Conservation (phyloP, 352 stramenopile genomes). For the Phytophthora quininea region DNA sequence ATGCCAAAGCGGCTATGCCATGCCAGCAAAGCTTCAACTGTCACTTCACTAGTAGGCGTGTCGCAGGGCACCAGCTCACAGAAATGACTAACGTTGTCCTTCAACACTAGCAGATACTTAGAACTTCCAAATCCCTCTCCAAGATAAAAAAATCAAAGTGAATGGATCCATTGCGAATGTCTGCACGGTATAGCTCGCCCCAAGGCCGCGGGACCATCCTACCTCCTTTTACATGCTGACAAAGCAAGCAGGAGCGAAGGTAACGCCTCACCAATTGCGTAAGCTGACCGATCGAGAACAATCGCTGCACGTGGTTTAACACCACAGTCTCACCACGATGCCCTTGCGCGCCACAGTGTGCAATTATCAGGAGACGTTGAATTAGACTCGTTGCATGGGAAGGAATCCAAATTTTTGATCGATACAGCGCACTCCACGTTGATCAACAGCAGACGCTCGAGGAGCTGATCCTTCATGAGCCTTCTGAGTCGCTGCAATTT, state of each 20-base stretch:
- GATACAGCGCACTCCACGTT: not conserved
- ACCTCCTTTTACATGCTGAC: constrained; percentile 12
- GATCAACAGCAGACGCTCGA: not conserved
- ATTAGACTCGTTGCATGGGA: not conserved
- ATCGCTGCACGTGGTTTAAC: not conserved
- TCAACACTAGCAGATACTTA: constrained; percentile 35
- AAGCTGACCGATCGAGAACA: not conserved
- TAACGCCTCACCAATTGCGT: not conserved
- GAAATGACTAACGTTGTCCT: constrained; percentile 37
- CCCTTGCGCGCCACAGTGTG: not conserved
- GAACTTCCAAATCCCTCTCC: constrained; percentile 6
- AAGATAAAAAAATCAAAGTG: constrained; percentile 9
- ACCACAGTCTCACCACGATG: constrained; percentile 3
- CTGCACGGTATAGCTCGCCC: constrained; percentile 1
- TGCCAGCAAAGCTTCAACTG: constrained; percentile 22
- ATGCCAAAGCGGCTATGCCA: constrained; percentile 35
- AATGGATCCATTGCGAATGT: constrained; percentile 8
- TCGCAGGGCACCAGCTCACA: constrained; percentile 31
- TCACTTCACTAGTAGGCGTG: constrained; percentile 10
- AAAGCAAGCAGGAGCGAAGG: constrained; percentile 8
- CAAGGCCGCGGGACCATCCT: constrained; percentile 4
- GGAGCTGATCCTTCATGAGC: not conserved
- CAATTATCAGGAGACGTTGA: not conserved
- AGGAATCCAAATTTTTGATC: constrained; percentile 6
- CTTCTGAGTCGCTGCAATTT: not conserved